Conservation (phyloP, 108 stramenopile genomes). For the Nitzschia inconspicua region DNA sequence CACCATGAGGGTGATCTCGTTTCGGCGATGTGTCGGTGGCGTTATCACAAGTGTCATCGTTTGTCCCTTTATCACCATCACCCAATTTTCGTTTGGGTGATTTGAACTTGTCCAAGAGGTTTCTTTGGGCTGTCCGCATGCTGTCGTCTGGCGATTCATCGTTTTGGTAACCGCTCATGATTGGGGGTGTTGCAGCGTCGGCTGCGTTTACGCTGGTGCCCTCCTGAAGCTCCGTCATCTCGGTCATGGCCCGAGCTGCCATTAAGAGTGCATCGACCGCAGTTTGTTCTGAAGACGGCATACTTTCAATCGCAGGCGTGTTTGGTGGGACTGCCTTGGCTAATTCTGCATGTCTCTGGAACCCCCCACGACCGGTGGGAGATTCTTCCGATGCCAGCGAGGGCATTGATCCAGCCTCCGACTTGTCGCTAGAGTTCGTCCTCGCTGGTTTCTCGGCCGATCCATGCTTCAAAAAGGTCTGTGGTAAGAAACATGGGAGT, state of each 20-base stretch:
- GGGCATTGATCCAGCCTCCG: conserved; percentile 28
- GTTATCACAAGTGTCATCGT: conserved; percentile 4
- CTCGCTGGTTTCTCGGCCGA: conserved; percentile 18
- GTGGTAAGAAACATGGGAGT: background rate
- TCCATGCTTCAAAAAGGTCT: conserved; percentile 52
- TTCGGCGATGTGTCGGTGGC: conserved; percentile 13
- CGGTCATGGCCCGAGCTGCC: conserved; percentile 62
- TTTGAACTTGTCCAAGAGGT: conserved; percentile 24
- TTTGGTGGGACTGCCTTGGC: background rate
- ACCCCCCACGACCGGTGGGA: background rate
- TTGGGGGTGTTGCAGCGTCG: conserved; percentile 3
- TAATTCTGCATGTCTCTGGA: background rate
- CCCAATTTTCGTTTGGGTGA: conserved; percentile 40
- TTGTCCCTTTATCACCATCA: background rate
- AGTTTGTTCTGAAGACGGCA: conserved; percentile 17
- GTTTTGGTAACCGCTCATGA: background rate
- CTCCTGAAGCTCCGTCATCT: conserved; percentile 16
- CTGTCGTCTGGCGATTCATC: conserved; percentile 6
- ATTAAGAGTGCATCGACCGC: conserved; percentile 42
- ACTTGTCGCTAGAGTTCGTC: conserved; percentile 8
- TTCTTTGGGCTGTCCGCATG: conserved; percentile 24
- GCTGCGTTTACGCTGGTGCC: background rate
- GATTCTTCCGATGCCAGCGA: conserved; percentile 30
- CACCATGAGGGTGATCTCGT: conserved; percentile 8
- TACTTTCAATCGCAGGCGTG: conserved; percentile 10